These are phyloP conservation scores for Pelomyxa schiedti DNA, from an alignment of 78 protist species.

Conservation along the genomic window DNA sequence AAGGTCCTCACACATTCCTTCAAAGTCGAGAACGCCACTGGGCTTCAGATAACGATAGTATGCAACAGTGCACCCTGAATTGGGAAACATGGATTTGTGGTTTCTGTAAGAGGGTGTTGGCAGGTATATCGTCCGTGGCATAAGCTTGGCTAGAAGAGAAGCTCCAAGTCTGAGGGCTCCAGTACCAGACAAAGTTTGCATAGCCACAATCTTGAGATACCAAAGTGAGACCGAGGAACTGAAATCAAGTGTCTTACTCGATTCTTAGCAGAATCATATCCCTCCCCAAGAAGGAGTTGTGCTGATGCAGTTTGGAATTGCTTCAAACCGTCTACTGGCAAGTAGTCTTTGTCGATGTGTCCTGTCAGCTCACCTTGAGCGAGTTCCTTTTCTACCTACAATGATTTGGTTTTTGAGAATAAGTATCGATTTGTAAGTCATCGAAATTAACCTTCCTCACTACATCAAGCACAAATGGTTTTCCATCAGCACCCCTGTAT, in stretches of 20 bases:
- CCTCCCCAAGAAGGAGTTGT: conserved; percentile 10
- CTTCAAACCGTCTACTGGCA: too few relatives aligned
- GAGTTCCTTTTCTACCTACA: too few relatives aligned
- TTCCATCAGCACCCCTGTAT: conserved; percentile 62
- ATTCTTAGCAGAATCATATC: too few relatives aligned
- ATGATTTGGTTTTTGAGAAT: conserved; percentile 83
- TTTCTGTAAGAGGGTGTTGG: conserved; percentile 97
- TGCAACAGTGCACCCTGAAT: conserved; percentile 39
- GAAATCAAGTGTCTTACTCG: too few relatives aligned
- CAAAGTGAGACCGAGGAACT: too few relatives aligned
- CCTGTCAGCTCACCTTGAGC: too few relatives aligned
- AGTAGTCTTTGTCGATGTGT: too few relatives aligned
- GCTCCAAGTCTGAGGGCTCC: conserved; percentile 86
- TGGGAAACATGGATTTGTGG: conserved; percentile 54
- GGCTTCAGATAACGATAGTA: conserved; percentile 53
- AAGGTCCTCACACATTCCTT: conserved; percentile 68
- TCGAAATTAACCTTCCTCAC: neutral
- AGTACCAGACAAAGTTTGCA: conserved; percentile 93
- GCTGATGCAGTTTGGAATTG: too few relatives aligned
- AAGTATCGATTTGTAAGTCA: conserved; percentile 64
- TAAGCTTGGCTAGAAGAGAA: conserved; percentile 53
- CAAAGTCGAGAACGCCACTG: conserved; percentile 63
- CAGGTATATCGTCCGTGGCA: conserved; percentile 45
- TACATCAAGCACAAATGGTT: neutral
- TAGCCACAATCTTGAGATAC: conserved; percentile 23